Percentiles rank a stretch among this genome's conserved stretches.
Conservation (phyloP, 495 filamentous ascomycete genomes). For the Lophiostoma macrostomum region DNA sequence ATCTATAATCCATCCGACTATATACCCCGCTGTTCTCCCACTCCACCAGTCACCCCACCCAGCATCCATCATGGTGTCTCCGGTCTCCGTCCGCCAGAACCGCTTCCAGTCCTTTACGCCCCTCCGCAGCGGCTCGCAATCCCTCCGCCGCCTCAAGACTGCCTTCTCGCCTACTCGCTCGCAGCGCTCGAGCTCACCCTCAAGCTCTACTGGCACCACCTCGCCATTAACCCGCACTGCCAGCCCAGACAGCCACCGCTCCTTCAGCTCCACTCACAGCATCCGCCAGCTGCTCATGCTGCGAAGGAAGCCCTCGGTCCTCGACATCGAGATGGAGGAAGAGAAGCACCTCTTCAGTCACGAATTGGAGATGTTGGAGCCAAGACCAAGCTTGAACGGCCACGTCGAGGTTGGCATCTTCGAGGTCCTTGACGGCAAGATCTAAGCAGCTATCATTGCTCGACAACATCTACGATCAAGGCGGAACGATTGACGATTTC, state of each 20-base stretch:
- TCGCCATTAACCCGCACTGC: constrained; percentile 33
- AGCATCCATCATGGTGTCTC: constrained; percentile 20
- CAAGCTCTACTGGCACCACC: constrained; percentile 26
- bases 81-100: constrained; percentile 28
- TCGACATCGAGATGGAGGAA: constrained; percentile 40
- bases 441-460: background rate
- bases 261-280: constrained; percentile 15
- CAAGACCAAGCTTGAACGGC: constrained; percentile 31
- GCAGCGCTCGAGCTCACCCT: constrained; percentile 21
- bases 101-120: constrained; percentile 35
- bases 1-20: constrained; percentile 3
- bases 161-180: constrained; percentile 33
- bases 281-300: constrained; percentile 29
- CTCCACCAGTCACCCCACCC: constrained; percentile 7
- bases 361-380: constrained; percentile 41
- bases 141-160: constrained; percentile 39
- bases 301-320: constrained; percentile 36
- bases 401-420: constrained; percentile 35
- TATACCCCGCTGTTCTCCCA: background rate
- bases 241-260: constrained; percentile 29
- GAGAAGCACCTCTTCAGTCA: constrained; percentile 34
- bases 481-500: constrained; percentile 9
- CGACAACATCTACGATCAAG: background rate
- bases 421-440: constrained; percentile 39
- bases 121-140: constrained; percentile 30